Evolutionary conservation across 441 rosid genomes (phyloP).

Genomic region (Aquilaria agallochum): DNA sequence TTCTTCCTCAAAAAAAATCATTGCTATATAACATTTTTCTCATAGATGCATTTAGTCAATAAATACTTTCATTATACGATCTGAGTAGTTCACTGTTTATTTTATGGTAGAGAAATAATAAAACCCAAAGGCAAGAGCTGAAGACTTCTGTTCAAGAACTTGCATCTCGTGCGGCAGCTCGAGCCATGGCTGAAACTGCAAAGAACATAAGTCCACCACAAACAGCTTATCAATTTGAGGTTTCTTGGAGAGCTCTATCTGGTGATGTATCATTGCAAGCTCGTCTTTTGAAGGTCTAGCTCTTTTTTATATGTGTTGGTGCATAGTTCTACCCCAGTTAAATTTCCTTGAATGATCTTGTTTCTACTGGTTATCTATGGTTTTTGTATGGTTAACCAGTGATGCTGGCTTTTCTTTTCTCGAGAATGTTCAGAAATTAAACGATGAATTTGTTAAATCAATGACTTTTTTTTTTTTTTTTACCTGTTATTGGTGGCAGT

Average conservation of each 20-base stretch:
- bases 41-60: neutral
- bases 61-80: neutral
- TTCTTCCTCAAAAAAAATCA: too few relatives aligned
- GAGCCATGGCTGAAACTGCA: constrained; percentile 70
- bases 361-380: neutral
- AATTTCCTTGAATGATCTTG: too few relatives aligned
- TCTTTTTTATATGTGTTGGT: neutral
- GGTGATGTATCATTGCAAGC: constrained; percentile 59
- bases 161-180: constrained; percentile 80
- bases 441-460: neutral
- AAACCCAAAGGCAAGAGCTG: constrained; percentile 37
- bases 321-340: neutral
- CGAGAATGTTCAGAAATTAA: neutral
- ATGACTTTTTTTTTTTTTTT: neutral
- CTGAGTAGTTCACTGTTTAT: neutral
- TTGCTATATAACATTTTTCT: too few relatives aligned
- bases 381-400: neutral
- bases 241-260: constrained; percentile 75
- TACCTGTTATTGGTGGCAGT: neutral
- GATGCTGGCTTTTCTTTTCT: constrained; percentile 7
- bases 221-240: constrained; percentile 88
- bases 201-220: constrained; percentile 60
- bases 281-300: constrained; percentile 65
- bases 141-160: constrained; percentile 76
- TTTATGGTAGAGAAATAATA: constrained; percentile 35